A percentile compares a stretch with the other conserved stretches of the same genome.
These are phyloP conservation scores for Xylaria multiplex DNA, from an alignment of 2,329 filamentous ascomycete genomes.

Conservation along the genomic window DNA sequence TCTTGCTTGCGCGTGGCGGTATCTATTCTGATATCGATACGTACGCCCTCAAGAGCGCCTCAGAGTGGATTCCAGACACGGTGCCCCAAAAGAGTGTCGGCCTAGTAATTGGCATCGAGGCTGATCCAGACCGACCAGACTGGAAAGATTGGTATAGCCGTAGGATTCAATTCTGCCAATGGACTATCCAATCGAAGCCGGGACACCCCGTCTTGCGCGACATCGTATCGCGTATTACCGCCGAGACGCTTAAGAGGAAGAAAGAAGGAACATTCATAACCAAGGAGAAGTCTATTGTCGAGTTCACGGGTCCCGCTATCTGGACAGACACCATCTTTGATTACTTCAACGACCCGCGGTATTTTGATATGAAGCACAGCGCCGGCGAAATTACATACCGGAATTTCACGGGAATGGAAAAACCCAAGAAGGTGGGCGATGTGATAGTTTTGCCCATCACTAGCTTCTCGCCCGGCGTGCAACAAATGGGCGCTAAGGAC, in stretches of 20 bases:
- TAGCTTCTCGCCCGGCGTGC: constrained; percentile 93
- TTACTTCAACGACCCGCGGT: constrained; percentile 91
- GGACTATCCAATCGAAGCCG: constrained; percentile 96
- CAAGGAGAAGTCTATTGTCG: constrained; percentile 81
- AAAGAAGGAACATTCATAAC: constrained; percentile 58
- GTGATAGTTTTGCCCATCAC: constrained; percentile 95
- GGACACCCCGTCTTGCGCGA: constrained; percentile 92
- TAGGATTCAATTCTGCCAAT: constrained; percentile 97
- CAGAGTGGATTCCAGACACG: constrained; percentile 84
- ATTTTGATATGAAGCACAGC: constrained; percentile 81
- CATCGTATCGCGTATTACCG: constrained; percentile 85
- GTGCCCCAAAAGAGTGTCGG: constrained; percentile 83
- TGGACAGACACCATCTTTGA: constrained; percentile 95
- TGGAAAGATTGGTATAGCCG: constrained; percentile 97
- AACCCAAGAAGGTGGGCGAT: constrained; percentile 88
- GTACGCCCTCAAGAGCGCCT: constrained; percentile 80
- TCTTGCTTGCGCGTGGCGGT: constrained; percentile 68
- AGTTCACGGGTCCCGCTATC: constrained; percentile 91
- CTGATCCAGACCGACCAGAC: constrained; percentile 90
- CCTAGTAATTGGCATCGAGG: constrained; percentile 93
- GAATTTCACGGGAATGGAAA: constrained; percentile 89
- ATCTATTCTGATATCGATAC: constrained; percentile 95
- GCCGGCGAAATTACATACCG: constrained; percentile 81
- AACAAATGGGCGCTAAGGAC: constrained; percentile 91
- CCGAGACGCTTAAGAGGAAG: constrained; percentile 81